Percentiles rank a stretch among this genome's conserved stretches.
phyloP scores from a whole-genome alignment of 306 rosid species.

The Lathyrus tuberosus region DNA sequence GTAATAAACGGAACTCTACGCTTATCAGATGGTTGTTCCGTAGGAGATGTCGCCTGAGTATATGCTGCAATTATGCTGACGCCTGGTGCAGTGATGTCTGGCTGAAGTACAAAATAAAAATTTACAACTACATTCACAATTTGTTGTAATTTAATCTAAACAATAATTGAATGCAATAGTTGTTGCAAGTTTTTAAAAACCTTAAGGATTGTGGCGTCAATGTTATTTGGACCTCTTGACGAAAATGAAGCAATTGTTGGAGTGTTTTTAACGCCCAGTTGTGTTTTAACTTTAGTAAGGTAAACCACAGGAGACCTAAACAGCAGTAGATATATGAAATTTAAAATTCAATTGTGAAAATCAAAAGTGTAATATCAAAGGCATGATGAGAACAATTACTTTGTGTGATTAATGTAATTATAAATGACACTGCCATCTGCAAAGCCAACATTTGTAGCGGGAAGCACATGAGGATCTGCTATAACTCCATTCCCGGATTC shows the following conservation, averaged over 20 bases:
- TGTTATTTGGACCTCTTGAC: constrained; percentile 66
- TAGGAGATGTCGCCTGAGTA: constrained; percentile 6
- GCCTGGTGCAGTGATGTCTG: constrained; percentile 63
- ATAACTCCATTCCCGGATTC: neutral
- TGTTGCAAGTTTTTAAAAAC: constrained; percentile 28
- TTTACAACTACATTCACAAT: neutral
- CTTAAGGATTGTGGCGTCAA: constrained; percentile 62
- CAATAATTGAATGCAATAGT: neutral
- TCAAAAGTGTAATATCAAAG: neutral
- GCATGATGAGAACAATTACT: constrained; percentile 43
- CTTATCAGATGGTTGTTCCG: neutral
- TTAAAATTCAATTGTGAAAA: neutral
- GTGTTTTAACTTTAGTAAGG: constrained; percentile 48
- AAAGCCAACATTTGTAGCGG: constrained; percentile 52
- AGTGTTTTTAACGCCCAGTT: constrained; percentile 43
- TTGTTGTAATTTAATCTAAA: neutral
- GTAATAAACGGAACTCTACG: constrained; percentile 26
- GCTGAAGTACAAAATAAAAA: constrained; percentile 37
- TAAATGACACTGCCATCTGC: constrained; percentile 40
- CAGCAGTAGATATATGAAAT: neutral
- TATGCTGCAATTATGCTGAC: constrained; percentile 51
- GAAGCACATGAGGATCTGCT: constrained; percentile 56
- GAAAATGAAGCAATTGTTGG: constrained; percentile 74
- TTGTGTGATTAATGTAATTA: constrained; percentile 49
- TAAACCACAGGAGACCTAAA: constrained; percentile 57